Conservation (phyloP, 495 filamentous ascomycete species). For the Aspergillus bertholletiae region DNA sequence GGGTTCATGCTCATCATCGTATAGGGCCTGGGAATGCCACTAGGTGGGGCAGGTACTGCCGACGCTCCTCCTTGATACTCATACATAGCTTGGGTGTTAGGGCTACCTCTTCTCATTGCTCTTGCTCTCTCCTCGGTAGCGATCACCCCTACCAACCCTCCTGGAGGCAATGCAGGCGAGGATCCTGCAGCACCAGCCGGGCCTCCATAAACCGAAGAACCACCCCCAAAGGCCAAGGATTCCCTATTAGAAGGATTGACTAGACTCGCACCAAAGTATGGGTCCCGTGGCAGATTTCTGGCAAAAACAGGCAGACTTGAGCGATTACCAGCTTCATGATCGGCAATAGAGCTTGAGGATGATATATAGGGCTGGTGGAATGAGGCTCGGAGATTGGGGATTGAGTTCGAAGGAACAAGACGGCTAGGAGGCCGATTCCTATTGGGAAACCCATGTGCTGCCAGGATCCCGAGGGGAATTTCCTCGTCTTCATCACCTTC, state of each 20-base stretch:
- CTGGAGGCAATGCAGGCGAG: slow-evolving; percentile 46
- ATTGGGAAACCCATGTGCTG: slow-evolving; percentile 89
- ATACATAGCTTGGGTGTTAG: slow-evolving; percentile 55
- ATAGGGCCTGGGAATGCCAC: slow-evolving; percentile 41
- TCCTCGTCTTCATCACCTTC: slow-evolving; percentile 81
- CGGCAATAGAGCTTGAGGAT: slow-evolving; percentile 42
- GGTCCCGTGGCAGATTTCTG: slow-evolving; percentile 79
- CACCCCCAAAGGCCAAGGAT: slow-evolving; percentile 63
- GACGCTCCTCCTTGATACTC: slow-evolving; percentile 35
- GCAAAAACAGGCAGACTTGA: slow-evolving; percentile 77
- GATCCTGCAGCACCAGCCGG: slow-evolving; percentile 37
- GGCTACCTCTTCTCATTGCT: slow-evolving; percentile 75
- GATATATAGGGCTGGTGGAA: slow-evolving; percentile 31
- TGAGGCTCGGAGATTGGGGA: slow-evolving; percentile 46
- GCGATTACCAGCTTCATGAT: slow-evolving; percentile 37
- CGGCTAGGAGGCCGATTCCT: slow-evolving; percentile 76
- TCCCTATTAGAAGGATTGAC: slow-evolving; percentile 73
- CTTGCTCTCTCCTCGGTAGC: slow-evolving; percentile 75
- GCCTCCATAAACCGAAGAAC: slow-evolving; percentile 54
- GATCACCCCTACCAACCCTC: slow-evolving; percentile 89
- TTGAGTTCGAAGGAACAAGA: slow-evolving; percentile 60
- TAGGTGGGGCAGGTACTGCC: slow-evolving; percentile 22
- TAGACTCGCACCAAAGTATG: slow-evolving; percentile 80
- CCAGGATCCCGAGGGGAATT: slow-evolving; percentile 81
- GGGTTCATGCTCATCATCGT: slow-evolving; percentile 46